Percentiles rank a stretch among this genome's conserved stretches.
phyloP scores from a whole-genome alignment of 169 alveolate species.

The Cyclospora cayetanensis region DNA sequence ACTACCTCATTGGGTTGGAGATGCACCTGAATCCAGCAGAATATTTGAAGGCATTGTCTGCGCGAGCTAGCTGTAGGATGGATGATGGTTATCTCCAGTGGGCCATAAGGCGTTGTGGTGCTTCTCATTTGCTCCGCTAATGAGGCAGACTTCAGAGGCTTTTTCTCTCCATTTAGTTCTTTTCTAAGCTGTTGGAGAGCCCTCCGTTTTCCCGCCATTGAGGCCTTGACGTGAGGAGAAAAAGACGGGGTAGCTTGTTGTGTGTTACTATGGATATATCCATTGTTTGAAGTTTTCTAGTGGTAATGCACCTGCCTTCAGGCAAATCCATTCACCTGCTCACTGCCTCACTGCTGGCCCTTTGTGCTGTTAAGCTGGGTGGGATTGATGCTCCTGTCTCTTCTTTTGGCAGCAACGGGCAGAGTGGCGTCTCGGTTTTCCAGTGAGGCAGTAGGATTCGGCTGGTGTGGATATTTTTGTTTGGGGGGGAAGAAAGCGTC shows the following conservation, averaged over 20 bases:
- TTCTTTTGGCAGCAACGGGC: background rate
- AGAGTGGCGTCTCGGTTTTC: slow-evolving; percentile 4
- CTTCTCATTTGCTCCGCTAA: too few species aligned
- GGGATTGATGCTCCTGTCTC: slow-evolving; percentile 7
- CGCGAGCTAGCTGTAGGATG: too few species aligned
- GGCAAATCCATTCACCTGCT: slow-evolving; percentile 7
- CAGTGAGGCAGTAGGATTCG: background rate
- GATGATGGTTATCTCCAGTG: too few species aligned
- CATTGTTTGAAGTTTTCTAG: slow-evolving; percentile 18
- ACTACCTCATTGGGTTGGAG: too few species aligned
- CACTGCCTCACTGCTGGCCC: slow-evolving; percentile 3
- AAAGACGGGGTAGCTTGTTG: background rate
- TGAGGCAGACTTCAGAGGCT: too few species aligned
- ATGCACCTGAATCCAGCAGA: too few species aligned
- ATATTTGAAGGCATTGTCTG: too few species aligned
- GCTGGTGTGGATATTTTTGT: slow-evolving; percentile 5
- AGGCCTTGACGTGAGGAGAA: background rate
- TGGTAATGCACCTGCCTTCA: background rate
- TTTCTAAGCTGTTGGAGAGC: too few species aligned
- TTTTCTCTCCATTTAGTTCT: too few species aligned
- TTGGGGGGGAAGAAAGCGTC: background rate
- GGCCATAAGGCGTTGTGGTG: too few species aligned
- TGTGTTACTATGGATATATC: background rate
- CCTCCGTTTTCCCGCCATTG: too few species aligned
- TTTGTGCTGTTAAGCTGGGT: slow-evolving; percentile 13